phyloP scores from a whole-genome alignment of 768 basidiomycete genomes.

The Royoungia palumana region DNA sequence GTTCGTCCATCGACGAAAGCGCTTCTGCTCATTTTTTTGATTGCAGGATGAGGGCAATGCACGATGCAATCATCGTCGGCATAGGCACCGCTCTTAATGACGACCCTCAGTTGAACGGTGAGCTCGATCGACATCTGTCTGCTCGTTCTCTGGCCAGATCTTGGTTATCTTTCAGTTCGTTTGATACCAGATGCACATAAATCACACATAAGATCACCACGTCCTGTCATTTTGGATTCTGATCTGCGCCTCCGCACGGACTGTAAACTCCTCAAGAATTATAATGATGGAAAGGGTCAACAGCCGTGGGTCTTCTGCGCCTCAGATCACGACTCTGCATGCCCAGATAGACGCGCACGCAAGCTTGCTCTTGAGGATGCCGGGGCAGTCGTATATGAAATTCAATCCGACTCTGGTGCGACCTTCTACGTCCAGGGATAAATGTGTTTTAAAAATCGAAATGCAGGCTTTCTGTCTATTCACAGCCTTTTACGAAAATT shows the following conservation, averaged over 20 bases:
- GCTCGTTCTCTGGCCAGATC: not conserved
- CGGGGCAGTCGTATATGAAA: slow-evolving; percentile 64
- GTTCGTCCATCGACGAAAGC: not conserved
- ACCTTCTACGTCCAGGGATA: not conserved
- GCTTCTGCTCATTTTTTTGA: not conserved
- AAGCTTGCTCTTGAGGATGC: slow-evolving; percentile 49
- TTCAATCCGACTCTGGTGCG: slow-evolving; percentile 42
- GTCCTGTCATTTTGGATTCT: slow-evolving; percentile 82
- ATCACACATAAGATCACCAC: slow-evolving; percentile 51
- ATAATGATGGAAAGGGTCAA: slow-evolving; percentile 50
- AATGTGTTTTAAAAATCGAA: not conserved
- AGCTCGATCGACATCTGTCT: slow-evolving; percentile 19
- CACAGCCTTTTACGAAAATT: slow-evolving; percentile 50
- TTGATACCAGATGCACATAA: slow-evolving; percentile 44
- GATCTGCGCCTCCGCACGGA: slow-evolving; percentile 58
- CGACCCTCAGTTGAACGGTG: slow-evolving; percentile 92
- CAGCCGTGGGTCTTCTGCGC: slow-evolving; percentile 73
- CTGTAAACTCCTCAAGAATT: slow-evolving; percentile 73
- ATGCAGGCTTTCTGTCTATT: slow-evolving; percentile 42
- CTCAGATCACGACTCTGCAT: not conserved
- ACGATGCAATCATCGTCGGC: slow-evolving; percentile 90
- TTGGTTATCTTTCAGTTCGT: slow-evolving; percentile 40
- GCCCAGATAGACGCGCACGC: slow-evolving; percentile 29
- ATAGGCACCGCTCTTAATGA: slow-evolving; percentile 89
- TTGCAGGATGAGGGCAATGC: slow-evolving; percentile 82